Percentiles rank a stretch among this genome's conserved stretches.
Evolutionary conservation across 2,329 filamentous ascomycete genomes (phyloP).

Genomic region (Aspergillus brunneoviolaceus): DNA sequence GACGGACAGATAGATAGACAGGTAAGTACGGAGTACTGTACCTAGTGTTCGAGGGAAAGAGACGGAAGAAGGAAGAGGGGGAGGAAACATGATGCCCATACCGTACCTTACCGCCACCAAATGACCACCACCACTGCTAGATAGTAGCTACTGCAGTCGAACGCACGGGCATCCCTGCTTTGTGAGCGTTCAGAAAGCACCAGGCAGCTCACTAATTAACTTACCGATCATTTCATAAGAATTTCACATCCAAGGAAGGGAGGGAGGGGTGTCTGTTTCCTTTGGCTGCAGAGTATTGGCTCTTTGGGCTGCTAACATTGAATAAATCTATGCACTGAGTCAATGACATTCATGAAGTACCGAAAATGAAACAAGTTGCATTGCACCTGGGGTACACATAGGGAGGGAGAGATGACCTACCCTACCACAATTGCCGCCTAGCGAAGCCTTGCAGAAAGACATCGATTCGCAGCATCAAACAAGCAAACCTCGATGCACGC

Average conservation of each 20-base stretch:
- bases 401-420: too few relatives aligned
- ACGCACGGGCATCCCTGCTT: slow-evolving; percentile 8
- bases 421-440: too few relatives aligned
- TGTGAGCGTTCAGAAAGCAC: neutral
- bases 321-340: neutral
- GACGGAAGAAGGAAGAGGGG: too few relatives aligned
- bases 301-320: neutral
- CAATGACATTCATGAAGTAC: neutral
- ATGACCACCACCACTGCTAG: neutral
- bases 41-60: too few relatives aligned
- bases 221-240: too few relatives aligned
- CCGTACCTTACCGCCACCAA: neutral
- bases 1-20: too few relatives aligned
- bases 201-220: neutral
- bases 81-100: neutral
- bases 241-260: too few relatives aligned
- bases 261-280: neutral
- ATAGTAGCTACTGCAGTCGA: neutral
- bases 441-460: neutral
- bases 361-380: neutral
- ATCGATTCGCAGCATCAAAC: neutral
- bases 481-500: neutral
- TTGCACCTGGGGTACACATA: too few relatives aligned
- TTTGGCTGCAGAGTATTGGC: neutral
- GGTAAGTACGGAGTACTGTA: too few relatives aligned